Conservation (phyloP, 1,139 yeast species). For the Zygosaccharomyces pseudobailii region DNA sequence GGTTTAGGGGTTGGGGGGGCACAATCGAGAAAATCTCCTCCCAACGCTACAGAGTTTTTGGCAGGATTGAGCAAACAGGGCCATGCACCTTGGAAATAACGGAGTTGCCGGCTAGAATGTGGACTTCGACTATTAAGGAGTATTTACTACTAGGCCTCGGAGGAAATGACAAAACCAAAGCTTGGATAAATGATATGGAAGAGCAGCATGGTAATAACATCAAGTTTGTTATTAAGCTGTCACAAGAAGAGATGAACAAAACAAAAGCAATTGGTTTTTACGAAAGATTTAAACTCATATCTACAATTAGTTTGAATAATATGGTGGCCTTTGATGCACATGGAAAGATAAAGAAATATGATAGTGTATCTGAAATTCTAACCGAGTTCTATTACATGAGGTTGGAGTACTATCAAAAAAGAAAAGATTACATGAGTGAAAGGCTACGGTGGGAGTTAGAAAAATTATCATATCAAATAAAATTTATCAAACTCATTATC, state of each 20-base stretch:
- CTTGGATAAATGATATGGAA: conserved; percentile 94
- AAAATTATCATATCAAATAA: conserved; percentile 75
- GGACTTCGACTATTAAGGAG: conserved; percentile 91
- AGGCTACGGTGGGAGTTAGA: conserved; percentile 70
- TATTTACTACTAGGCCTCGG: conserved; percentile 66
- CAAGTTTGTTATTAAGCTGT: conserved; percentile 69
- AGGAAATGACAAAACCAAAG: conserved; percentile 63
- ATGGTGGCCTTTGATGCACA: conserved; percentile 97
- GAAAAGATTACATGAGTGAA: conserved; percentile 75
- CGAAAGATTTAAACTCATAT: conserved; percentile 74
- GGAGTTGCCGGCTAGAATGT: conserved; percentile 86
- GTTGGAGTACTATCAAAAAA: conserved; percentile 81
- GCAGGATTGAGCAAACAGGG: conserved; percentile 76
- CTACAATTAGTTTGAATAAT: conserved; percentile 67
- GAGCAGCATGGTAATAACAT: conserved; percentile 87
- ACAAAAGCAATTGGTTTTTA: conserved; percentile 69
- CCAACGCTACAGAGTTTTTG: conserved; percentile 71
- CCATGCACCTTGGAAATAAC: conserved; percentile 80
- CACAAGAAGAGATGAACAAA: conserved; percentile 78
- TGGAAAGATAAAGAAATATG: conserved; percentile 83
- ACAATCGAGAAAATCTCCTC: conserved; percentile 56
- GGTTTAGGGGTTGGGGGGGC: conserved; percentile 98
- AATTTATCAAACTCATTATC: conserved; percentile 86
- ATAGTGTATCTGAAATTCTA: conserved; percentile 68
- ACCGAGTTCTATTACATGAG: conserved; percentile 82